Evolutionary conservation across 441 rosid genomes (phyloP).

Genomic region (Capsella rubella): DNA sequence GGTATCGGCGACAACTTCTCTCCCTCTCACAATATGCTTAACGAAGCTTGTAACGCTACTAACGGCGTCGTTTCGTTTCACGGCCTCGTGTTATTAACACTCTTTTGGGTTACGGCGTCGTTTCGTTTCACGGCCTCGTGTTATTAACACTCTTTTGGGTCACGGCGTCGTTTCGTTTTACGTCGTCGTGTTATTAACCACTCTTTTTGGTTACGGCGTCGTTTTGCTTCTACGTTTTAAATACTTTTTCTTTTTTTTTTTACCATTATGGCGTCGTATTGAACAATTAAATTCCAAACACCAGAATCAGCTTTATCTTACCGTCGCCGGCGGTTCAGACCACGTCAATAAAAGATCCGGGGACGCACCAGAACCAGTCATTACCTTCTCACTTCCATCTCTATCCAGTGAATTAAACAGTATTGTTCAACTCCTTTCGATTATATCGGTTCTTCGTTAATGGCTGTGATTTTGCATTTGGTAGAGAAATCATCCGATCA

Average conservation of each 20-base stretch:
- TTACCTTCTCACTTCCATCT: slow-evolving; percentile 77
- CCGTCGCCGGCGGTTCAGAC: slow-evolving; percentile 37
- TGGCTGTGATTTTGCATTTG: slow-evolving; percentile 50
- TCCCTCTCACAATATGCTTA: slow-evolving; percentile 5
- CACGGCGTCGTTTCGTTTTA: no score
- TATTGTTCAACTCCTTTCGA: background rate
- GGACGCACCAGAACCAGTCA: slow-evolving; percentile 61
- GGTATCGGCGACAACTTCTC: slow-evolving; percentile 34
- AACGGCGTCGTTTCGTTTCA: slow-evolving; percentile 20
- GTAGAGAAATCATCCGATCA: slow-evolving; percentile 68
- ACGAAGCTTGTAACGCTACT: background rate
- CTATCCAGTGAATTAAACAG: slow-evolving; percentile 48
- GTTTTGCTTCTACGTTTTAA: background rate
- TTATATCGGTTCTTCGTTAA: slow-evolving; percentile 3
- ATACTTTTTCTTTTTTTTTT: background rate
- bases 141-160: no score
- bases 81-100: no score
- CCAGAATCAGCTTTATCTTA: background rate
- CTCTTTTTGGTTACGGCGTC: background rate
- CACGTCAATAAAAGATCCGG: slow-evolving; percentile 13
- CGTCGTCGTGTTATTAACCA: no score
- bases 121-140: background rate
- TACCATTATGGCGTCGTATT: background rate
- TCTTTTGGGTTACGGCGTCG: background rate
- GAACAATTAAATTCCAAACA: background rate